Evolutionary conservation across 768 basidiomycete genomes (phyloP).

Genomic region (Calocera viscosa): DNA sequence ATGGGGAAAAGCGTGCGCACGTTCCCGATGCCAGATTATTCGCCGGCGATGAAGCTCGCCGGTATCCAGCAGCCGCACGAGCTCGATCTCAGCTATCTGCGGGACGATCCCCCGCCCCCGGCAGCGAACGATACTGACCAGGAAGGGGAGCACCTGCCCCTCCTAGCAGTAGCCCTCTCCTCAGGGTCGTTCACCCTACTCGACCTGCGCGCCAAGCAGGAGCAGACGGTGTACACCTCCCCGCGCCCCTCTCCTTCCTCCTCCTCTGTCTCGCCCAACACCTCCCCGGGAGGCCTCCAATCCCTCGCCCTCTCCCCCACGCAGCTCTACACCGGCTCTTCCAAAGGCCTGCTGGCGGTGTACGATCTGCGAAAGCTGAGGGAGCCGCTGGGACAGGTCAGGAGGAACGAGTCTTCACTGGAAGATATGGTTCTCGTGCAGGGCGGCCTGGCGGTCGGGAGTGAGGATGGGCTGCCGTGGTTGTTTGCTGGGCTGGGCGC

Average conservation of each 20-base stretch:
- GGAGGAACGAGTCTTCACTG: conserved; percentile 9
- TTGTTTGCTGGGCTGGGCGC: conserved; percentile 35
- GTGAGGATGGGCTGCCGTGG: conserved; percentile 50
- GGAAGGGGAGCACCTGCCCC: conserved; percentile 11
- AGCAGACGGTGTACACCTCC: conserved; percentile 19
- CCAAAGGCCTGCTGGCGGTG: conserved; percentile 34
- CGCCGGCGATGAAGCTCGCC: conserved; percentile 31
- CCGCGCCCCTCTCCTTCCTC: conserved; percentile 28
- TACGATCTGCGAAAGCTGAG: not conserved
- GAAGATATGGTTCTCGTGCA: conserved; percentile 18
- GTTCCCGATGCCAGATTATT: conserved; percentile 30
- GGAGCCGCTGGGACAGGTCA: conserved; percentile 23
- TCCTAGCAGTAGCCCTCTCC: conserved; percentile 5
- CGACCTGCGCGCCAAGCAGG: conserved; percentile 7
- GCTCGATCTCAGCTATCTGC: conserved; percentile 35
- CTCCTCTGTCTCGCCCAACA: conserved; percentile 27
- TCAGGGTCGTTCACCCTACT: conserved; percentile 2
- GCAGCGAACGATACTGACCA: conserved; percentile 19
- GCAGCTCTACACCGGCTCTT: conserved; percentile 16
- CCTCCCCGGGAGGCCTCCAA: not conserved
- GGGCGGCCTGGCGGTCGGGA: conserved; percentile 37
- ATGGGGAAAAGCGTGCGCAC: conserved; percentile 38
- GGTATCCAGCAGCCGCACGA: not conserved
- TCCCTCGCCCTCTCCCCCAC: not conserved
- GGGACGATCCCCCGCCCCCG: conserved; percentile 19